A percentile compares a stretch with the other conserved stretches of the same genome.
These are phyloP conservation scores for Globisporangium spiculum DNA, from an alignment of 352 stramenopile genomes.

Conservation along the genomic window DNA sequence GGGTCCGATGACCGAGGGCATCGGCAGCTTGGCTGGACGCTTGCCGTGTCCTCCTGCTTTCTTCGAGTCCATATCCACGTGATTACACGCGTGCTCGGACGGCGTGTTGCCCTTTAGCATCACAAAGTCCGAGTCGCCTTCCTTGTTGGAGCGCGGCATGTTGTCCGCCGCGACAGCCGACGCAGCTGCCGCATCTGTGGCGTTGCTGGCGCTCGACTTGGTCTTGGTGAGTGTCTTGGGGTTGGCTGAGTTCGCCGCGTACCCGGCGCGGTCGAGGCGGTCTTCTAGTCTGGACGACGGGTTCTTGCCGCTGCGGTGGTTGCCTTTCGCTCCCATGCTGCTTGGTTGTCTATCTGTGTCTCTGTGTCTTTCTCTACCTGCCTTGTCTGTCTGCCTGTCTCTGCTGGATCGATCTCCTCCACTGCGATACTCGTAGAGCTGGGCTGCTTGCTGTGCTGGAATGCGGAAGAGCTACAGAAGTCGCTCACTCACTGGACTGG, in stretches of 20 bases:
- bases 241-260: neutral
- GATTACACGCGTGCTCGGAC: slow-evolving; percentile 22
- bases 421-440: neutral
- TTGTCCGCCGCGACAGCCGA: neutral
- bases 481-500: neutral
- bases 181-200: neutral
- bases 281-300: slow-evolving; percentile 5
- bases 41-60: neutral
- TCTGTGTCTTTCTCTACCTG: too few relatives aligned
- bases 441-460: neutral
- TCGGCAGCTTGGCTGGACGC: slow-evolving; percentile 14
- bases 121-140: slow-evolving; percentile 16
- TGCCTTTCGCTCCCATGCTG: slow-evolving; percentile 1
- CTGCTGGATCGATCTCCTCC: neutral
- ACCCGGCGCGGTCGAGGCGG: slow-evolving; percentile 11
- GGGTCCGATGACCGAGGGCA: slow-evolving; percentile 24
- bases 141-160: slow-evolving; percentile 20
- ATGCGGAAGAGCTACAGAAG: neutral
- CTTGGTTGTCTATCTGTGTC: neutral
- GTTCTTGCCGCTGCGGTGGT: slow-evolving; percentile 7
- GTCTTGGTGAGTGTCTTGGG: slow-evolving; percentile 8
- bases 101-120: slow-evolving; percentile 25
- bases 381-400: neutral
- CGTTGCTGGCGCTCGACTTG: slow-evolving; percentile 2
- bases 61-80: slow-evolving; percentile 8